Base-by-base conservation (phyloP, 352 stramenopile species). In the Pseudoperonospora humuli region DNA sequence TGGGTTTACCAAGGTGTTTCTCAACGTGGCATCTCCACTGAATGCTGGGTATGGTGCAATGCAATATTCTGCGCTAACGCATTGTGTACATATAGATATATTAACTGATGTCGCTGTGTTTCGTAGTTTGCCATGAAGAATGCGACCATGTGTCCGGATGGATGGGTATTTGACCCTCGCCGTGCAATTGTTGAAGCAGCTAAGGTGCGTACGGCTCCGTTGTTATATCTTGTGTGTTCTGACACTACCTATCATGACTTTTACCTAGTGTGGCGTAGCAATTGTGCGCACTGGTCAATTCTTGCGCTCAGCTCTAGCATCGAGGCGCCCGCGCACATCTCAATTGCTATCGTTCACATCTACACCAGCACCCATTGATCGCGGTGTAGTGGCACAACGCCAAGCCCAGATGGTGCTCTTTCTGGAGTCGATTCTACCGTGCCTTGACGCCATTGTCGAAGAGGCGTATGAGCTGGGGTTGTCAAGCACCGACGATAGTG, bases 1-100 rank as follows among this genome's bases (percentile, higher is more conserved):
- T 92, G 80, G 80, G 70, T 88, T 5, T 92, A 86, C 46, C 80
- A 92, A 36, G 80, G 80, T 38, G 80, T 89, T 29, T 86, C 80
- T 0, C 75, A 86, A 36, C 72, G 65, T 11, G 76, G 80, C 5
- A 89, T 92, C 39, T 86, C 74, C 3, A 83, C 72, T 7, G 77
- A 89, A 50, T 89, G 77, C 58, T 89, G 77, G 77, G 76, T 86
- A 65, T 21, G 62, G 21, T 10, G 7, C 17, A 1, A 10, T 32
- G 2, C 14, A 7, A 6, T 18, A 13, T 8, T 49, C 19, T 49
- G 41, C 19, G 7, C 35, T 43, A 9, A 38, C 7, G 24, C 26
- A 8, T 19, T 39, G 14, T 32, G 33, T 38, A 7, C 14, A 2
- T 29, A 17, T n/a, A n/a, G n/a, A n/a, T n/a, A n/a, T n/a, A n/a